Evolutionary conservation across 129 eudicot genomes (phyloP), one percentile per base, ranked within the genome.

Genomic region (Apium graveolens): DNA sequence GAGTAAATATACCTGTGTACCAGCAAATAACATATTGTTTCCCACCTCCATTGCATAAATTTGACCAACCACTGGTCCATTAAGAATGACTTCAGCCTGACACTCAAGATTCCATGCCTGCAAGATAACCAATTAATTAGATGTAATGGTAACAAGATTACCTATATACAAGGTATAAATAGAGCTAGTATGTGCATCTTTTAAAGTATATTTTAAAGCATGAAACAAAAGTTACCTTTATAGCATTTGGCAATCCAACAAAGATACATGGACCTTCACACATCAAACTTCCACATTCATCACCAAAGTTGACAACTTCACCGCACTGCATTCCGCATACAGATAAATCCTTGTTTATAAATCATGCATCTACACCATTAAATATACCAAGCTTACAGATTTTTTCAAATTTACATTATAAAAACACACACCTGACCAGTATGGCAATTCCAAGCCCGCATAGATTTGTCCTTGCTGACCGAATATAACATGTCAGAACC

Each of bases 361-460:
- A 48, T 66, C 37, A 72, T 72, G 53, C 17, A 42, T 42, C 51
- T 12, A 72, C 11, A 72, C 35, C 68, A n/a, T 5, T 10, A n/a
- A n/a, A 26, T 8, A 60, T n/a, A n/a, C 32, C 31, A 60, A 10
- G 26, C 31, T n/a, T 26, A n/a, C 32, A n/a, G 5, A 41, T 38
- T 38, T 38, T 38, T 38, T 38, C 14, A 5, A 43, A 38, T 72
- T 11, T 4, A 72, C 8, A 42, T 7, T 24, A 16, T 69, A 20
- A 78, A 5, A n/a, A 84, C 63, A 63, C 79, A 26, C 34, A 90
- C 93, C 93, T 86, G 88, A 10, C 97, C 95, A 68, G 85, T 91
- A 49, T 87, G 78, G 81, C 97, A 93, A 85, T 93, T 86, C 98
- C 92, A 89, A 79, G 81, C 82, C 43, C 92, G 85, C 73, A 91